Conservation (phyloP, 2,329 filamentous ascomycete genomes). For the Alternaria gaisen region DNA sequence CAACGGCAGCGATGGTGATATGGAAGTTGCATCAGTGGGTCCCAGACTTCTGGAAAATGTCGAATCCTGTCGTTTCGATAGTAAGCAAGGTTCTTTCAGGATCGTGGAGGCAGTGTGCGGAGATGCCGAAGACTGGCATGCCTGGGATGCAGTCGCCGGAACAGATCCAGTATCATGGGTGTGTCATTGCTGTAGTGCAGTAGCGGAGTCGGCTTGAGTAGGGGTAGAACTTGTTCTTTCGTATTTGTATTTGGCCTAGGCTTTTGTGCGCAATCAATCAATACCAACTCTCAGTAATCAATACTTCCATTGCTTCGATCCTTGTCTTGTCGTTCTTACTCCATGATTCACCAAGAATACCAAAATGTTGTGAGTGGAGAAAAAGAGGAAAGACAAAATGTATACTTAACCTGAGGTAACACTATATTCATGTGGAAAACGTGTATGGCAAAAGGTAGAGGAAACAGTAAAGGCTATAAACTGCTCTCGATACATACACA, state of each 20-base stretch:
- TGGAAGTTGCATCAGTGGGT: neutral
- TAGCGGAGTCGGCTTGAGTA: neutral
- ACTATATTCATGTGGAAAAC: neutral
- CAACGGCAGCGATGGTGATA: neutral
- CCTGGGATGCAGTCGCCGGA: neutral
- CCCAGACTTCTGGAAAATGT: neutral
- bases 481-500: neutral
- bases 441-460: neutral
- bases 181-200: neutral
- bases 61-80: neutral
- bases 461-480: neutral
- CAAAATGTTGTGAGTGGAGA: neutral
- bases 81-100: neutral
- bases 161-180: neutral
- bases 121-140: neutral
- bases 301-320: neutral
- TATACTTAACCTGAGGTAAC: neutral
- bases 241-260: neutral
- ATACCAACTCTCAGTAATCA: neutral
- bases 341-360: neutral
- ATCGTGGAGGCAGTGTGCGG: neutral
- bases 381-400: neutral
- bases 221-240: neutral
- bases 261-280: neutral
- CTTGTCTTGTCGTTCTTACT: neutral